phyloP scores from a whole-genome alignment of 2,329 filamentous ascomycete genomes.

The Claviceps quebecensis region DNA sequence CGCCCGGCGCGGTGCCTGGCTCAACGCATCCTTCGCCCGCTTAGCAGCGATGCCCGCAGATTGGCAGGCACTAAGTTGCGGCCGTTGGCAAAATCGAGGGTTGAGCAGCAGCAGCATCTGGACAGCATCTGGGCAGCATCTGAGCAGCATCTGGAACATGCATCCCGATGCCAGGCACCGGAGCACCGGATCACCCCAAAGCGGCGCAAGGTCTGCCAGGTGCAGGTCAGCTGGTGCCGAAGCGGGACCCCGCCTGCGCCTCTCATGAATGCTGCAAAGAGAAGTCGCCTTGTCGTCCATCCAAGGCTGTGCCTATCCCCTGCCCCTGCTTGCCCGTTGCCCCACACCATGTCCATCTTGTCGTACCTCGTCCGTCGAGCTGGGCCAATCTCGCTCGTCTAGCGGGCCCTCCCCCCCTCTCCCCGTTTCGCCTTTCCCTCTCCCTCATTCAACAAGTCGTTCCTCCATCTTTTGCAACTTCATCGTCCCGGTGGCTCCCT shows the following conservation, averaged over 20 bases:
- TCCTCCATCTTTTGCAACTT: slow-evolving; percentile 5
- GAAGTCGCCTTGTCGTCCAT: background rate
- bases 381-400: slow-evolving; percentile 5
- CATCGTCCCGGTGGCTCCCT: slow-evolving; percentile 3
- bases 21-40: background rate
- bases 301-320: background rate
- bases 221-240: background rate
- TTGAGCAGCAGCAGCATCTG: background rate
- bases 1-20: background rate
- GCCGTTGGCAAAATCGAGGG: background rate
- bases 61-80: background rate
- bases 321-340: background rate
- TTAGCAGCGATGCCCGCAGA: background rate
- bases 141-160: background rate
- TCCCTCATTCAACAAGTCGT: slow-evolving; percentile 4
- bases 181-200: background rate
- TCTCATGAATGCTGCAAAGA: background rate
- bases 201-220: background rate
- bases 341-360: background rate
- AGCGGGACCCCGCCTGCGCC: background rate
- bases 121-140: no score
- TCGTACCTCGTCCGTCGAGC: background rate
- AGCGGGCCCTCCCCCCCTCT: slow-evolving; percentile 4
- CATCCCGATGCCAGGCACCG: background rate
- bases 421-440: slow-evolving; percentile 6